phyloP scores from a whole-genome alignment of 1,284 basidiomycete species.

The Bondarzewia mesenterica region DNA sequence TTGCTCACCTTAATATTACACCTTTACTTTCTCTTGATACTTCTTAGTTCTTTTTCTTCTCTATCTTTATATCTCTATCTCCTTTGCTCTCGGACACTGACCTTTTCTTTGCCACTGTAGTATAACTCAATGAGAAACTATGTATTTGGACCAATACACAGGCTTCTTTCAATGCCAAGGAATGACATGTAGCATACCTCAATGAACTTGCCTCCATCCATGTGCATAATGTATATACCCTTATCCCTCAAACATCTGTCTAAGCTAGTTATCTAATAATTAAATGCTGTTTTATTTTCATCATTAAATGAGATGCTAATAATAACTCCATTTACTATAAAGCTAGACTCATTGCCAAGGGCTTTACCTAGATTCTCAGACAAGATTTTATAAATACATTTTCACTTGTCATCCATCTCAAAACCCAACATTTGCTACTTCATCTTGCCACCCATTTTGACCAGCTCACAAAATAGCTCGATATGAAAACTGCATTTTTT shows the following conservation, averaged over 20 bases:
- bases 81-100: too few species aligned
- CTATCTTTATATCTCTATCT: too few species aligned
- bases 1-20: too few species aligned
- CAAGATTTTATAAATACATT: conserved; percentile 29
- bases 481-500: conserved; percentile 26
- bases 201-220: conserved; percentile 13
- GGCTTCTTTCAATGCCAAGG: too few species aligned
- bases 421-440: conserved; percentile 18
- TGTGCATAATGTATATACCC: neutral
- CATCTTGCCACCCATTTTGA: conserved; percentile 20
- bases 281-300: conserved; percentile 23
- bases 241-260: conserved; percentile 19
- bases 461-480: conserved; percentile 22
- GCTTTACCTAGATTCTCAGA: conserved; percentile 29
- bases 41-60: too few species aligned
- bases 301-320: conserved; percentile 21
- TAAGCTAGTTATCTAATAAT: conserved; percentile 15
- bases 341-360: conserved; percentile 28
- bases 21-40: too few species aligned
- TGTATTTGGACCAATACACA: too few species aligned
- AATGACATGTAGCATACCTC: neutral
- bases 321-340: conserved; percentile 24
- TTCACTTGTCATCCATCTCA: conserved; percentile 22
- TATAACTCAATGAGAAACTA: too few species aligned
- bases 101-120: too few species aligned